Evolutionary conservation across 1,284 basidiomycete genomes (phyloP), one percentile per base, ranked within the genome.

Genomic region (Rhodotorula sp.): DNA sequence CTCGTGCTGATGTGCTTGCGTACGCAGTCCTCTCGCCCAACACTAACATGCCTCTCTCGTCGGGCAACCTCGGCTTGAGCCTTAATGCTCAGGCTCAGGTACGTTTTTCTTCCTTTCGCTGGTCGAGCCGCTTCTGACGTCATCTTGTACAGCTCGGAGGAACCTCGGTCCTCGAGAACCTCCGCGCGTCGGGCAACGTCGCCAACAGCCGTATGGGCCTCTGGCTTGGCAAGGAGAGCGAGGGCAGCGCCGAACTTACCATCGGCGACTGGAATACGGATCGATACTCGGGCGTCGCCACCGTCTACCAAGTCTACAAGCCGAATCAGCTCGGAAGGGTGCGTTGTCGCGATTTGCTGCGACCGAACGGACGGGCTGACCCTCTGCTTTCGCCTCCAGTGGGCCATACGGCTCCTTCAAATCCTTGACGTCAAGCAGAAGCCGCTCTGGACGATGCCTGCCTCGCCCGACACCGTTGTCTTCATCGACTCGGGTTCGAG

Each of bases 401-500:
- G 63, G 63, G n/a, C 28, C 20, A 37, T 64, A 2, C 10, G 13
- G 22, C 26, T 64, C 22, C 8, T 31, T 18, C 7, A 22, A 1
- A 5, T 10, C 4, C 30, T 48, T 15, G 24, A 34, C 34, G 7
- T 9, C 26, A 15, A 9, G 11, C 9, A 3, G 13, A 34, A 8
- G 59, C 34, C 20, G 3, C 7, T 22, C 24, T 18, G 50, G 24
- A 3, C 8, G 34, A 3, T 10, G 30, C 20, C n/a, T 24, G 4
- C 8, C 11, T 37, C 53, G 20, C 6, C 9, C 18, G 18, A 7
- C 11, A 11, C n/a, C 13, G 28, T 7, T 15, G 48, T 37, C 30
- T 20, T 65, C n/a, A 46, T 65, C 20, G 63, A 65, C 57, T 50
- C 56, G 13, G 57, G 55, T 5, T n/a, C 56, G 24, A 6, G 48